Evolutionary conservation across 2,329 filamentous ascomycete species (phyloP), one percentile per base, ranked within the genome.

Genomic region (Stachybotrys chartarum): DNA sequence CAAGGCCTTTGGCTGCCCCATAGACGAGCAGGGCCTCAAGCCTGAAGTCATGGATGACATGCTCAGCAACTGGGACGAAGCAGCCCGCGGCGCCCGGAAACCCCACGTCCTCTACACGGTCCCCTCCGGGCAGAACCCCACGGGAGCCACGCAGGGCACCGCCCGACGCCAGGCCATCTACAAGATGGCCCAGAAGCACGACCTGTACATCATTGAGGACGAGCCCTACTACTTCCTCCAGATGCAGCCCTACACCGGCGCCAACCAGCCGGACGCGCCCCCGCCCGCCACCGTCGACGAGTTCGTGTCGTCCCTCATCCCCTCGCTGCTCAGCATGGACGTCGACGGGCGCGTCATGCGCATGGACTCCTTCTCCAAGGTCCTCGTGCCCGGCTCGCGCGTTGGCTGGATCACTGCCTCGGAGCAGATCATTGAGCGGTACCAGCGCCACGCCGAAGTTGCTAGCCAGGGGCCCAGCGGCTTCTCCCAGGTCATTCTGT

Each of bases 141-240:
- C 91, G 0, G 92, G 92, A 8, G 86, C 91, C 11, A 96, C 91
- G 4, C 89, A 93, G 69, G 79, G 85, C 46, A 69, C 73, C 5
- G 76, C 84, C 66, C 79, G 92, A 55, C 79, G 91, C 54, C 78
- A 78, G 60, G 87, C 84, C 24, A 78, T 96, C 50, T 96, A 96
- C 72, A 77, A 77, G 42, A 80, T 96, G 14, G 88, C 87, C 35
- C 86, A 87, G 68, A 91, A 90, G 73, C 90, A 96, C 70, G 89
- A 96, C 66, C 66, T 96, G 46, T 88, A 83, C 74, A 92, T 97
- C 66, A 75, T 96, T 62, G 92, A 97, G 74, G 92, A 96, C 68
- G 92, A 96, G 69, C 92, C 92, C 1, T 96, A 96, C 75, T 96
- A 95, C 73, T 96, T 93, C 75, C 78, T 96, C 42, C 92, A 96